Percentiles rank a stretch among this genome's conserved stretches.
phyloP scores from a whole-genome alignment of 148 eudicot species.

The Spergularia bocconei region DNA sequence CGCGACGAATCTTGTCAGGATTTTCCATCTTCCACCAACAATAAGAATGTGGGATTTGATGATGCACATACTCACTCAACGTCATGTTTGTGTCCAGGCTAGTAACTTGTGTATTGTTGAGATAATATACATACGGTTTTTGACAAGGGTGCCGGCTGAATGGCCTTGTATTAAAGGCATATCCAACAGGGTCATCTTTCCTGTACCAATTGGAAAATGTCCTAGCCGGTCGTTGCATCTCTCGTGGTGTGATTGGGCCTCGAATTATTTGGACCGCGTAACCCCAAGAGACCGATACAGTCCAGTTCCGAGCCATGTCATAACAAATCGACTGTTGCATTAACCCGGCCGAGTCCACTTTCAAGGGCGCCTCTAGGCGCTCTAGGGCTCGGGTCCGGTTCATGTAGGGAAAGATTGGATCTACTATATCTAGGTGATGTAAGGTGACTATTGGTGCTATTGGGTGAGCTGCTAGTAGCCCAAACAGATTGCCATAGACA shows the following conservation, averaged over 20 bases:
- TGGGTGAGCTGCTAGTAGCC: conserved; percentile 56
- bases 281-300: conserved; percentile 76
- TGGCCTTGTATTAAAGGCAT: conserved; percentile 43
- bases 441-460: conserved; percentile 45
- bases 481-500: conserved; percentile 41
- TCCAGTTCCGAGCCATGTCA: conserved; percentile 41
- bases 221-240: conserved; percentile 40
- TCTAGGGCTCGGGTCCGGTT: conserved; percentile 32
- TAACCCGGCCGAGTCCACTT: conserved; percentile 46
- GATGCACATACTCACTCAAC: conserved; percentile 26
- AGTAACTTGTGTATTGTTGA: conserved; percentile 20
- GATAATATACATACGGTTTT: conserved; percentile 36
- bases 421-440: conserved; percentile 49
- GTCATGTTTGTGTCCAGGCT: conserved; percentile 13
- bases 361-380: conserved; percentile 30
- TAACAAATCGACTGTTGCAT: conserved; percentile 72
- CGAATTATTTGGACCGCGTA: conserved; percentile 44
- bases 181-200: conserved; percentile 23
- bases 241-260: conserved; percentile 34
- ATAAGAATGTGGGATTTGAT: conserved; percentile 13
- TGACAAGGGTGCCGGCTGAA: conserved; percentile 35
- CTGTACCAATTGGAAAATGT: conserved; percentile 50
- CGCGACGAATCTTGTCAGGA: conserved; percentile 26
- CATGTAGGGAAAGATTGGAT: conserved; percentile 46
- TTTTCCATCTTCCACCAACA: conserved; percentile 28